Evolutionary conservation across 1,284 basidiomycete species (phyloP), one percentile per base, ranked within the genome.

Genomic region (Microbotryum silenes-acaulis): DNA sequence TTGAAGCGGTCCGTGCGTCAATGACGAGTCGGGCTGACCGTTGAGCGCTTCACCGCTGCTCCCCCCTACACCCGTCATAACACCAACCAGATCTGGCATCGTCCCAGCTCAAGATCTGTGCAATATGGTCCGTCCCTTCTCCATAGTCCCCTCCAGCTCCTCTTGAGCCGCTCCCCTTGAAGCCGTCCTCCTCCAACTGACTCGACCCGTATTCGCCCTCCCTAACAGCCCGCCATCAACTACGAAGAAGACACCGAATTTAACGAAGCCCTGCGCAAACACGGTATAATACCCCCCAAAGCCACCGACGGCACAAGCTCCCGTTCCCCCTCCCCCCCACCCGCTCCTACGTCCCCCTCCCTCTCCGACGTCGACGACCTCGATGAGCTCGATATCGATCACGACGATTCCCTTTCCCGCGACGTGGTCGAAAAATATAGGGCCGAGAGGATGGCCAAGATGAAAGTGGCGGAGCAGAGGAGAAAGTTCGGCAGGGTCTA

Each of bases 191-290:
- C 37, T 42, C 16, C 12, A 42, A 42, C 37, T 42, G 37, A 42
- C 37, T 42, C 37, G 37, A 16, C 16, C 12, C 37, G 12, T 16
- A 25, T 25, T 25, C 25, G 25, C 16, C 16, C 14, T 14, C 37
- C 16, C 37, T 10, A 23, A 21, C 47, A 58, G 58, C 58, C 57
- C 16, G 56, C 66, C 0, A 55, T 68, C 62, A 57, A 68, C 46
- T 68, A 68, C 62, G 48, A 62, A 10, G 66, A 58, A 21, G 67
- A 69, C 59, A 69, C 67, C 42, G 67, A 69, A 57, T 69, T 69
- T 77, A 93, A 96, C 77, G 92, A 93, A 73, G 88, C 88, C 37
- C 83, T 96, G 10, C 88, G 91, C 60, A 89, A 89, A 71, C 84
- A 92, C 72, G 91, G 91, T 46, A 93, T 96, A 71, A 78, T 96